phyloP scores from a whole-genome alignment of 2,329 filamentous ascomycete species.

The Helotiales sp. region DNA sequence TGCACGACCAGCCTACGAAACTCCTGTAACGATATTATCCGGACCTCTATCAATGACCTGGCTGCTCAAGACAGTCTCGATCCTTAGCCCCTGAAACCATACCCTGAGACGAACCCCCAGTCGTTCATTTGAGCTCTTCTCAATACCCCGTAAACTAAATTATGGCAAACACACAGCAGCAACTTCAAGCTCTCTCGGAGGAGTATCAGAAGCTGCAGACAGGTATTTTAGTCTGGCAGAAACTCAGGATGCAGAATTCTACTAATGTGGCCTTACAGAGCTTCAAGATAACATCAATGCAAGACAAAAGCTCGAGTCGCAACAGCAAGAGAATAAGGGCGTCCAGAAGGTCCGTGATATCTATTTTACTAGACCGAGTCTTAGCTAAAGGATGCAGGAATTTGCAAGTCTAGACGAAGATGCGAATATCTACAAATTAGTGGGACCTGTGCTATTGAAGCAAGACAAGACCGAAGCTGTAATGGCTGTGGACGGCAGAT shows the following conservation, averaged over 20 bases:
- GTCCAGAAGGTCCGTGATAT: constrained; percentile 70
- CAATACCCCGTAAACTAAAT: neutral
- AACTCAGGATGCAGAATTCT: neutral
- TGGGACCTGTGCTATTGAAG: constrained; percentile 90
- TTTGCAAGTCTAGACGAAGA: constrained; percentile 77
- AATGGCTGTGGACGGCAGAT: constrained; percentile 82
- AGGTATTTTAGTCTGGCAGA: constrained; percentile 52
- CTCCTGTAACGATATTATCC: neutral
- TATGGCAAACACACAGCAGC: constrained; percentile 75
- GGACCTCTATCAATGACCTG: neutral
- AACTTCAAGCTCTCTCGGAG: constrained; percentile 80
- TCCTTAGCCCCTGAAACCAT: neutral
- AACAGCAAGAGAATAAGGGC: constrained; percentile 87
- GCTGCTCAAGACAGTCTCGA: neutral
- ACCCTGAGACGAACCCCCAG: neutral
- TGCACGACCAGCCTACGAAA: neutral
- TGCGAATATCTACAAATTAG: constrained; percentile 92
- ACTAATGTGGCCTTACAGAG: constrained; percentile 51
- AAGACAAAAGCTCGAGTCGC: constrained; percentile 88
- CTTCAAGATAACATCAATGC: constrained; percentile 74
- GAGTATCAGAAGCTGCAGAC: constrained; percentile 86
- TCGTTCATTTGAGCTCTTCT: neutral
- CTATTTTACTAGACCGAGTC: neutral
- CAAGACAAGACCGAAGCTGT: constrained; percentile 90
- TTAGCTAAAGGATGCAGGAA: constrained; percentile 55